A percentile compares a stretch with the other conserved stretches of the same genome.
These are phyloP conservation scores for Lepiota venenata DNA, from an alignment of 768 basidiomycete genomes.

Conservation along the genomic window DNA sequence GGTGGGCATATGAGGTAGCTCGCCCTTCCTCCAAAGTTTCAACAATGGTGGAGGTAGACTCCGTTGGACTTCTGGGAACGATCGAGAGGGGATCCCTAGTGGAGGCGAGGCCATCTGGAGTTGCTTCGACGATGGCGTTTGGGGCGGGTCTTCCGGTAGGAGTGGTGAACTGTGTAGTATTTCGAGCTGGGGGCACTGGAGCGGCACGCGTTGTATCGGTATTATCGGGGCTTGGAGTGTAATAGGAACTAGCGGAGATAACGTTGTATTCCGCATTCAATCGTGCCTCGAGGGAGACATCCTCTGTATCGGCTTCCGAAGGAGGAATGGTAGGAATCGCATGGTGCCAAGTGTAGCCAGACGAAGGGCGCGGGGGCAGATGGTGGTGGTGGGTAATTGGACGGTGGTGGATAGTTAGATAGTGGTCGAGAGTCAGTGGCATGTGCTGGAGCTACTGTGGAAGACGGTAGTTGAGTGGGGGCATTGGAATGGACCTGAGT, in stretches of 20 bases:
- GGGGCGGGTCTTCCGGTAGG: not conserved
- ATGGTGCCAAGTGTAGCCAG: conserved; percentile 5
- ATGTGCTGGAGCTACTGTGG: not conserved
- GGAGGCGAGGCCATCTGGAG: not conserved
- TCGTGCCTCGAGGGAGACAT: conserved; percentile 28
- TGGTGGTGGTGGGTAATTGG: not conserved
- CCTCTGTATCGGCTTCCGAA: conserved; percentile 24
- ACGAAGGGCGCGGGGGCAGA: not conserved
- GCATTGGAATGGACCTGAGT: not conserved
- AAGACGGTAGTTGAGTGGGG: not conserved
- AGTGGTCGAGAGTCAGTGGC: not conserved
- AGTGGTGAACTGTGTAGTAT: not conserved
- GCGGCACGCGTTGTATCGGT: not conserved
- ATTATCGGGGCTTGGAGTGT: conserved; percentile 12
- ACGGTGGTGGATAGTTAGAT: not conserved
- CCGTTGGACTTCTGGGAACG: not conserved
- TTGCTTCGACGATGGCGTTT: not conserved
- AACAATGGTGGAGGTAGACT: not conserved
- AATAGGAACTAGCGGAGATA: conserved; percentile 33
- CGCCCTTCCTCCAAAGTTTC: conserved; percentile 11
- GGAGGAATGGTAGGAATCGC: conserved; percentile 7
- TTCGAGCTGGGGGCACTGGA: conserved; percentile 1
- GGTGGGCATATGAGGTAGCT: not conserved
- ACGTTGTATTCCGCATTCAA: conserved; percentile 42
- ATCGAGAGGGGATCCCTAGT: not conserved